Percentiles rank a stretch among this genome's conserved stretches.
Conservation (phyloP, 495 filamentous ascomycete genomes). For the Aspergillus wentii region DNA sequence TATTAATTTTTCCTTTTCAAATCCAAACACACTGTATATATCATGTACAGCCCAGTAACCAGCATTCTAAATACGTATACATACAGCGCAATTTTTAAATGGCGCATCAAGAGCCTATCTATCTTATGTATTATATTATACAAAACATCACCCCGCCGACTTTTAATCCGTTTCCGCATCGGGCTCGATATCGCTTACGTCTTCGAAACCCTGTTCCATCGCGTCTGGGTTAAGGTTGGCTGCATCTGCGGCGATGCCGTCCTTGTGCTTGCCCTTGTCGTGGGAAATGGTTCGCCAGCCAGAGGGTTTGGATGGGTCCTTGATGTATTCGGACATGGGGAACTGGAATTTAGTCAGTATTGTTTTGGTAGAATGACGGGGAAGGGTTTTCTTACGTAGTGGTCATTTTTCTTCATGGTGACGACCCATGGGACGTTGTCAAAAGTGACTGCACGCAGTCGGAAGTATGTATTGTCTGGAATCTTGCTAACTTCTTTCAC, state of each 20-base stretch:
- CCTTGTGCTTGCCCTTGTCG: slow-evolving; percentile 47
- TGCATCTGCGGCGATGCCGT: slow-evolving; percentile 30
- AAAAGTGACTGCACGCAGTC: slow-evolving; percentile 89
- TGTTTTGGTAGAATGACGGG: not conserved
- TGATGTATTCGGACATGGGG: slow-evolving; percentile 83
- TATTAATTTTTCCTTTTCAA: no score
- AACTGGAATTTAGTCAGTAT: slow-evolving; percentile 40
- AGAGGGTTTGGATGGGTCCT: slow-evolving; percentile 55
- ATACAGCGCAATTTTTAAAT: no score
- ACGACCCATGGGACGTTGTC: slow-evolving; percentile 97
- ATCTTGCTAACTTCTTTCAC: slow-evolving; percentile 76
- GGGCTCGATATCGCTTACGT: slow-evolving; percentile 36
- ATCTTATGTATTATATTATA: slow-evolving; percentile 3
- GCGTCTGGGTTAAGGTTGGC: slow-evolving; percentile 42
- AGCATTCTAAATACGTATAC: no score
- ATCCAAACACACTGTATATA: no score
- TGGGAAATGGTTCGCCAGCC: slow-evolving; percentile 74
- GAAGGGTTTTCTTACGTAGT: slow-evolving; percentile 57
- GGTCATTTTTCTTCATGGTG: slow-evolving; percentile 99
- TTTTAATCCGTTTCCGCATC: no score
- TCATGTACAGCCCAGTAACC: no score
- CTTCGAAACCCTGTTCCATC: slow-evolving; percentile 36
- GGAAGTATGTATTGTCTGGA: slow-evolving; percentile 95
- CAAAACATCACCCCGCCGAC: no score
- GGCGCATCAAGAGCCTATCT: no score